Conservation (phyloP, 805 yeast species). For the Teunomyces panamensis region DNA sequence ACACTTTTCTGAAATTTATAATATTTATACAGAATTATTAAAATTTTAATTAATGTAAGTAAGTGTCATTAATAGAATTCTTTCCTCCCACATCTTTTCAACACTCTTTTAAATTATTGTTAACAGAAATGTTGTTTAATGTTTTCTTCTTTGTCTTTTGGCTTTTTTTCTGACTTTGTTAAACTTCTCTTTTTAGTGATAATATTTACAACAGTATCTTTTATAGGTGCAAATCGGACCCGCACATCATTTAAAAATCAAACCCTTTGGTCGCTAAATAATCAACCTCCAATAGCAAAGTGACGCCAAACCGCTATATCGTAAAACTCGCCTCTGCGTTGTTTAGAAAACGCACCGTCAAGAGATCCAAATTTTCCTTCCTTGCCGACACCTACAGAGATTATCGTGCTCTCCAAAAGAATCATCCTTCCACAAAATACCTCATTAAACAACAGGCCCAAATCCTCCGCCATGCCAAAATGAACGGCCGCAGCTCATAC, state of each 20-base stretch:
- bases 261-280: not conserved
- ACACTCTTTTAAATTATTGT: too few relatives aligned
- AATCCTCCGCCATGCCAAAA: conserved; percentile 17
- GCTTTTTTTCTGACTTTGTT: not conserved
- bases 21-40: too few relatives aligned
- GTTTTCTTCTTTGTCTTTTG: not conserved
- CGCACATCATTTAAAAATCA: not conserved
- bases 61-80: too few relatives aligned
- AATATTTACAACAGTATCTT: not conserved
- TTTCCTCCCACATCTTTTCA: too few relatives aligned
- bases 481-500: conserved; percentile 6
- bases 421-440: conserved; percentile 13
- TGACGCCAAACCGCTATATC: conserved; percentile 14
- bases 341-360: conserved; percentile 11
- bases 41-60: too few relatives aligned
- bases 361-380: conserved; percentile 21
- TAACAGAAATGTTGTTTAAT: not conserved
- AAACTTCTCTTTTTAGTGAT: not conserved
- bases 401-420: conserved; percentile 24
- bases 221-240: not conserved
- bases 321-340: conserved; percentile 19
- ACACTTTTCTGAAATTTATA: too few relatives aligned
- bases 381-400: conserved; percentile 32
- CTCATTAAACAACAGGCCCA: conserved; percentile 9
- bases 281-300: conserved; percentile 9